Percentiles rank a stretch among this genome's conserved stretches.
Conservation (phyloP, 2,329 filamentous ascomycete species). For the Neofusicoccum ribis region DNA sequence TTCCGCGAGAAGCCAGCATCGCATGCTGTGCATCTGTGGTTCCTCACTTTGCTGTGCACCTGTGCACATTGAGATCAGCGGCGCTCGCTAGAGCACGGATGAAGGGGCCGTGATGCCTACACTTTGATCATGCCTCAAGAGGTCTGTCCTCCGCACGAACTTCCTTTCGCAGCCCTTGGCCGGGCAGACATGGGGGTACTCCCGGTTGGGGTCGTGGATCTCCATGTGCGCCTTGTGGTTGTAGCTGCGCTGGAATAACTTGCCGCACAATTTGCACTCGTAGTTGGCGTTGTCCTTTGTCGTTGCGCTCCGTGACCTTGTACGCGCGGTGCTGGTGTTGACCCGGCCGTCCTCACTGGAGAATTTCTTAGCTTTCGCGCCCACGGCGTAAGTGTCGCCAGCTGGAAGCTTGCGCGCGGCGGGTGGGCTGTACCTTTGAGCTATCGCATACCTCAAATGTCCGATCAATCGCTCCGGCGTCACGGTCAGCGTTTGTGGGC, state of each 20-base stretch:
- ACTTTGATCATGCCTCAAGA: constrained; percentile 57
- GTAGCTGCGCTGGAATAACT: constrained; percentile 78
- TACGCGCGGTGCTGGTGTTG: constrained; percentile 15
- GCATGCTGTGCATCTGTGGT: constrained; percentile 71
- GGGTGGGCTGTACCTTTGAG: not conserved
- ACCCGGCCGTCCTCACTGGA: not conserved
- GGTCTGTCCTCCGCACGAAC: constrained; percentile 82
- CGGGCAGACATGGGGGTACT: constrained; percentile 69
- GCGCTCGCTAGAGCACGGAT: not conserved
- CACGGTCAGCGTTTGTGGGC: constrained; percentile 31
- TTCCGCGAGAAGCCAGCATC: constrained; percentile 72
- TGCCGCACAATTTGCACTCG: constrained; percentile 72
- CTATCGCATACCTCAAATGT: not conserved
- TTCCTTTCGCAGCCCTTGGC: constrained; percentile 67
- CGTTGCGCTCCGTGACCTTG: constrained; percentile 38
- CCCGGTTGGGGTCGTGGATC: constrained; percentile 73
- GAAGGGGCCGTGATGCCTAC: constrained; percentile 40
- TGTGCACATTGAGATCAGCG: constrained; percentile 28
- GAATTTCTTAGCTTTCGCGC: not conserved
- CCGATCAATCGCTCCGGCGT: constrained; percentile 33
- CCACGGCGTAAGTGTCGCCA: not conserved
- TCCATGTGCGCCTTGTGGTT: constrained; percentile 87
- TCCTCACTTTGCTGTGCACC: constrained; percentile 73
- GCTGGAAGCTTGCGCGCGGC: not conserved
- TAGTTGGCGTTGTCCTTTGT: constrained; percentile 71